These are phyloP conservation scores for Botrytis deweyae DNA, from an alignment of 2,329 filamentous ascomycete species.

Conservation along the genomic window DNA sequence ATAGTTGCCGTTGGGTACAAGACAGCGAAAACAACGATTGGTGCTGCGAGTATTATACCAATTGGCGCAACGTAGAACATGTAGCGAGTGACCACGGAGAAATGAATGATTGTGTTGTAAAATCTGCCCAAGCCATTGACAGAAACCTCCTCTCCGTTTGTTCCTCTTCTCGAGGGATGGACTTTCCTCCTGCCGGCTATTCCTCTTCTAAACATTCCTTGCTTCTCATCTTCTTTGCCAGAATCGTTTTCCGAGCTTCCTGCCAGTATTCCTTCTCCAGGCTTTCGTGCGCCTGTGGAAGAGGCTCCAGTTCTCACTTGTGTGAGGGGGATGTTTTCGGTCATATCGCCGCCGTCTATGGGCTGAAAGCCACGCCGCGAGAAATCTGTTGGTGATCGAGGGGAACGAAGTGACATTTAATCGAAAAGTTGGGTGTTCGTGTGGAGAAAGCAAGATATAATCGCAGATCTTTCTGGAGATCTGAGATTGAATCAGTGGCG, in stretches of 20 bases:
- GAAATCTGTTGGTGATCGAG: slow-evolving; percentile 32
- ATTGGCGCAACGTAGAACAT: slow-evolving; percentile 67
- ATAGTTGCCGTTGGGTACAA: slow-evolving; percentile 32
- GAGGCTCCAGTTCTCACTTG: slow-evolving; percentile 56
- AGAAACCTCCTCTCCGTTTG: slow-evolving; percentile 51
- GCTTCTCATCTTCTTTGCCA: slow-evolving; percentile 34
- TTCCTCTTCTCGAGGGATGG: slow-evolving; percentile 45
- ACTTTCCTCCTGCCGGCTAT: slow-evolving; percentile 49
- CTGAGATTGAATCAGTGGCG: slow-evolving; percentile 5
- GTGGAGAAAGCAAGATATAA: background rate
- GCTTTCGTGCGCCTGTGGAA: slow-evolving; percentile 54
- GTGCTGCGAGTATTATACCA: slow-evolving; percentile 59
- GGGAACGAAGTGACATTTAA: slow-evolving; percentile 35
- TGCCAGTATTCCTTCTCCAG: slow-evolving; percentile 41
- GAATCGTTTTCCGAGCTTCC: slow-evolving; percentile 17
- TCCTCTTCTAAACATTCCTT: slow-evolving; percentile 28
- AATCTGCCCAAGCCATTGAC: slow-evolving; percentile 66
- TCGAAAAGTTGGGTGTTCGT: background rate
- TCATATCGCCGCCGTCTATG: slow-evolving; percentile 30
- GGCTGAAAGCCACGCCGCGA: slow-evolving; percentile 35
- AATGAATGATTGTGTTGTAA: slow-evolving; percentile 63
- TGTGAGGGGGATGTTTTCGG: slow-evolving; percentile 53
- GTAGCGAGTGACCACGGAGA: slow-evolving; percentile 64
- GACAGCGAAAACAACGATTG: slow-evolving; percentile 51
- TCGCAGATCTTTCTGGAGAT: background rate